These are phyloP conservation scores for Auricularia sp. DNA, from an alignment of 768 basidiomycete species.

Conservation along the genomic window DNA sequence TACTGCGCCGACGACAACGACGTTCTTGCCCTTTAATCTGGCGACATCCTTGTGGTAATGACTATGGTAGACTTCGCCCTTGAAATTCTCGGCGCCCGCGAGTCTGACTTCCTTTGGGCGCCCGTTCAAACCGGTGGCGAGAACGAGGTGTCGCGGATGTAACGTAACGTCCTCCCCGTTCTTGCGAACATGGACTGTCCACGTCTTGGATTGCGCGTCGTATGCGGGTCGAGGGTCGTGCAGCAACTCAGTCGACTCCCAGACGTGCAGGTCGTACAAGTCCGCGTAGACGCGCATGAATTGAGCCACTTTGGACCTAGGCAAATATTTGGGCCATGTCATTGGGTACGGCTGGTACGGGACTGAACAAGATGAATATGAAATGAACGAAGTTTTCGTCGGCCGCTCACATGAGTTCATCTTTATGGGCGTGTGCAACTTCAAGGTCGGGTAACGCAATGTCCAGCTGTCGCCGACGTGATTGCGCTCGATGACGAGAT, in stretches of 20 bases:
- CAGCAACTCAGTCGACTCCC: constrained; percentile 27
- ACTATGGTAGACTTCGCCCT: constrained; percentile 22
- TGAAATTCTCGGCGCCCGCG: constrained; percentile 18
- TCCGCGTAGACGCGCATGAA: constrained; percentile 34
- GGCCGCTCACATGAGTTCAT: not conserved
- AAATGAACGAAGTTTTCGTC: no score
- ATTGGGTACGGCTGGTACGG: constrained; percentile 29
- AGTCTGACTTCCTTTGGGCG: constrained; percentile 22
- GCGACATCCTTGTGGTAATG: not conserved
- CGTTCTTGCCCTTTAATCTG: not conserved
- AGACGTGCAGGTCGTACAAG: constrained; percentile 32
- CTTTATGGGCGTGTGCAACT: constrained; percentile 22
- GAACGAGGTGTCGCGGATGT: constrained; percentile 29
- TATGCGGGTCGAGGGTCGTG: constrained; percentile 22
- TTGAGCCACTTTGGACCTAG: constrained; percentile 32
- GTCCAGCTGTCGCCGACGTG: constrained; percentile 34
- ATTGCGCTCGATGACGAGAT: constrained; percentile 28
- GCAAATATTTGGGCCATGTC: constrained; percentile 32
- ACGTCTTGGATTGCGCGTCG: constrained; percentile 20
- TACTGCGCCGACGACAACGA: constrained; percentile 4
- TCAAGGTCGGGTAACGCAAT: constrained; percentile 31
- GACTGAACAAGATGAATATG: constrained; percentile 16
- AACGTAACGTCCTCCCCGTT: constrained; percentile 21
- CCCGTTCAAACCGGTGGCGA: constrained; percentile 29
- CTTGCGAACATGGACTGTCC: constrained; percentile 25